These are phyloP conservation scores for Plectranthus barbatus DNA, from an alignment of 257 asterid species.

Conservation along the genomic window DNA sequence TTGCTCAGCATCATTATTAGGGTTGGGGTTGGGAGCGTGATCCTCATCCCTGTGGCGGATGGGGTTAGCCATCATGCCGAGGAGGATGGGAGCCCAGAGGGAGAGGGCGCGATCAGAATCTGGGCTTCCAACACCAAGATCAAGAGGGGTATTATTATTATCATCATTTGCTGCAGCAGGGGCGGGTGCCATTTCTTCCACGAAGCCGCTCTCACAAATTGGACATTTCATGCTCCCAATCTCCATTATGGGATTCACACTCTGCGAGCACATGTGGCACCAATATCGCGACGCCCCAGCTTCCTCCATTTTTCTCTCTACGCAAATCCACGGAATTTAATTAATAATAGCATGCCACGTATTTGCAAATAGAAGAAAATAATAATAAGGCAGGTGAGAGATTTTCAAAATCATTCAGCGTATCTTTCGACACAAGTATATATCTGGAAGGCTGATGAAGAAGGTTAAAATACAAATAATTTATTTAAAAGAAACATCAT, in stretches of 20 bases:
- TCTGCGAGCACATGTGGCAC: conserved; percentile 70
- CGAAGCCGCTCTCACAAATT: conserved; percentile 58
- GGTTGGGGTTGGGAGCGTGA: neutral
- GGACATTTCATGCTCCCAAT: conserved; percentile 58
- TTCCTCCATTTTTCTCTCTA: conserved; percentile 46
- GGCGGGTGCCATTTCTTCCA: conserved; percentile 53
- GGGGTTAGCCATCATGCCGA: conserved; percentile 60
- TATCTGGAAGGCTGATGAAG: too few relatives aligned
- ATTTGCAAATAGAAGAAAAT: too few relatives aligned
- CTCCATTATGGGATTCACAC: conserved; percentile 55
- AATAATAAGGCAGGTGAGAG: too few relatives aligned
- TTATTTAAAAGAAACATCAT: too few relatives aligned
- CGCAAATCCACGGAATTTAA: too few relatives aligned
- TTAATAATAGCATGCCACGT: too few relatives aligned
- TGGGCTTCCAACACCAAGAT: neutral
- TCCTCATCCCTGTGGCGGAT: conserved; percentile 33
- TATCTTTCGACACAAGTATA: too few relatives aligned
- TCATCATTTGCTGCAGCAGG: conserved; percentile 15
- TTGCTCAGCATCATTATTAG: neutral
- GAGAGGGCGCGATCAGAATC: conserved; percentile 66
- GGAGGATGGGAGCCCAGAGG: conserved; percentile 81
- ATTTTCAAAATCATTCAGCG: too few relatives aligned
- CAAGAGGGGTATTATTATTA: too few relatives aligned
- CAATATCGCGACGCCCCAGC: conserved; percentile 36
- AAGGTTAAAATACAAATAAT: too few relatives aligned